These are phyloP conservation scores for Fusarium verticillioides DNA, from an alignment of 2,329 filamentous ascomycete genomes.

Conservation along the genomic window DNA sequence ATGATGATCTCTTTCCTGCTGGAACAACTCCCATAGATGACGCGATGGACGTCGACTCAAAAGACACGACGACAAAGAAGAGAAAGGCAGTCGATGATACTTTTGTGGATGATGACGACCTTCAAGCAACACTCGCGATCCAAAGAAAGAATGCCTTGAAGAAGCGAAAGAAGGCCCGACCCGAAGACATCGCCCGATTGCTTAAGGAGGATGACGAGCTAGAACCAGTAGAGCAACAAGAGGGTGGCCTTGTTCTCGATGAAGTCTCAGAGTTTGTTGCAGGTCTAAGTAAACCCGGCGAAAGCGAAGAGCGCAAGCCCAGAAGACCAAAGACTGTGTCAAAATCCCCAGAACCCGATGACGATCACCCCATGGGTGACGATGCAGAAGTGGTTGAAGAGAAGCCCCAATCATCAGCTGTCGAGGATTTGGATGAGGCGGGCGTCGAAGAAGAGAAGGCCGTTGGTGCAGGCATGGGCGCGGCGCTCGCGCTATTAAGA, in stretches of 20 bases:
- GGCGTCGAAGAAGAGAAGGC: constrained; percentile 89
- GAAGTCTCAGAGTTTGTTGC: constrained; percentile 96
- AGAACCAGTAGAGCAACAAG: constrained; percentile 53
- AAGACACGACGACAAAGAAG: constrained; percentile 63
- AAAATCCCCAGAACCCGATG: constrained; percentile 50
- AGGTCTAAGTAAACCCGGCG: constrained; percentile 77
- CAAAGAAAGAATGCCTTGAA: constrained; percentile 87
- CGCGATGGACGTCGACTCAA: constrained; percentile 81
- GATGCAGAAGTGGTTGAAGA: constrained; percentile 52
- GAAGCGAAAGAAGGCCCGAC: constrained; percentile 87
- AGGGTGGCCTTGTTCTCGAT: constrained; percentile 84
- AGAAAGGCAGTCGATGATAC: constrained; percentile 72
- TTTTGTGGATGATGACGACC: constrained; percentile 90
- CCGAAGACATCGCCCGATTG: constrained; percentile 87
- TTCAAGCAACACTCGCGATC: constrained; percentile 86
- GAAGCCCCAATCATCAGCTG: constrained; percentile 30
- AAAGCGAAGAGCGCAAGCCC: constrained; percentile 65
- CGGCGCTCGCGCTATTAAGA: constrained; percentile 82
- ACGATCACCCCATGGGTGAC: constrained; percentile 60
- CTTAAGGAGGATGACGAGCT: constrained; percentile 71
- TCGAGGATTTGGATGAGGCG: constrained; percentile 61
- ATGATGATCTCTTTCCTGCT: constrained; percentile 67
- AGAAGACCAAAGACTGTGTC: constrained; percentile 53
- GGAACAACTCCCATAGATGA: constrained; percentile 52
- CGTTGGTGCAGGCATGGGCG: constrained; percentile 81